Conservation (phyloP, 148 eudicot species). For the Camellia lanceoleosa region DNA sequence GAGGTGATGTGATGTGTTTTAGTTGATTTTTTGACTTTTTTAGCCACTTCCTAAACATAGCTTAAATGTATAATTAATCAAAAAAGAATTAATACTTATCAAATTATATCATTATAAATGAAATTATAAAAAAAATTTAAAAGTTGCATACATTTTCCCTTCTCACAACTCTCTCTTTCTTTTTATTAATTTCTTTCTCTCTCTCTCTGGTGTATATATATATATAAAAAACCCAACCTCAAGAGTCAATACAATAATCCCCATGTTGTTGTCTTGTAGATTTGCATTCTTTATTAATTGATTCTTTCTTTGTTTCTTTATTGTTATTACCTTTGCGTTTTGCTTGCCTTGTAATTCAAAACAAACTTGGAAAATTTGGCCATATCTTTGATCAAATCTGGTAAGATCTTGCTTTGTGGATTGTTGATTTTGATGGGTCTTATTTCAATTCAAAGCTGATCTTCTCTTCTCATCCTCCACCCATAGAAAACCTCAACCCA, state of each 20-base stretch:
- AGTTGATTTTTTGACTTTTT: no score
- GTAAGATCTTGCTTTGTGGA: constrained; percentile 77
- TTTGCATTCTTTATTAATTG: constrained; percentile 14
- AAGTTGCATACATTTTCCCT: no score
- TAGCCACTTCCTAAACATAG: no score
- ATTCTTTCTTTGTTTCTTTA: constrained; percentile 14
- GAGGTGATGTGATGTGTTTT: no score
- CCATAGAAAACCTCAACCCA: neutral
- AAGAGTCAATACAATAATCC: constrained; percentile 18
- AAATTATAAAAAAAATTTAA: no score
- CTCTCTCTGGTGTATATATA: neutral
- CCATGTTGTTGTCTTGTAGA: constrained; percentile 14
- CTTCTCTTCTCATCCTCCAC: constrained; percentile 18
- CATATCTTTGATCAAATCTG: constrained; percentile 58
- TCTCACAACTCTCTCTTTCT: no score
- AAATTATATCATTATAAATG: no score
- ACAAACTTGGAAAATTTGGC: constrained; percentile 18
- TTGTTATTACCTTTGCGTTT: constrained; percentile 16
- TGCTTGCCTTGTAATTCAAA: constrained; percentile 42
- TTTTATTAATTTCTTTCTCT: neutral
- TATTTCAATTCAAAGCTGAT: constrained; percentile 28
- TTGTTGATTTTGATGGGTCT: constrained; percentile 57
- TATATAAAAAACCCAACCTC: constrained; percentile 4
- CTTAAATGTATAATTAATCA: no score
- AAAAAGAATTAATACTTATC: no score